Base-by-base conservation (phyloP, 441 rosid species). In the Syzygium syzygioides region DNA sequence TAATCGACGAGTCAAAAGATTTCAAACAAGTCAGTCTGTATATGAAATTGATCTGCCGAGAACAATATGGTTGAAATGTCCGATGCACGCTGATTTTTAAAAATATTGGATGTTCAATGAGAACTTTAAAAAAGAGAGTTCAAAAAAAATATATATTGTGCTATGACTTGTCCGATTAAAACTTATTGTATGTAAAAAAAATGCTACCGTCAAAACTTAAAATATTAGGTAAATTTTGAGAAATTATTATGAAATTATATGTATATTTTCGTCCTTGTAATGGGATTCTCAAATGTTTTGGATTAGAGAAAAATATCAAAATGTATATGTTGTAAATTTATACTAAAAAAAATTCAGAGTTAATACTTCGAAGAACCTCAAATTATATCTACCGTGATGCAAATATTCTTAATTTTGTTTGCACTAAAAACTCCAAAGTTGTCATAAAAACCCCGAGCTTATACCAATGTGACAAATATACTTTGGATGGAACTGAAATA, bases 51-150 rank as follows among this genome's bases (percentile, higher is more conserved):
- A 59, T 59, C 28, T 59, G 7, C 26, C 0, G 3, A 15, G 64
- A 59, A 59, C 64, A 12, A 59, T 9, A 12, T 59, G 64, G 8
- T 59, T 0, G 0, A 37, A 37, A 37, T 37, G 4, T 71, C 4
- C 0, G 2, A 3, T 0, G 52, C 50, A 23, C 5, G 0, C 0
- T 25, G 5, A 3, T 20, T 76, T 19, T 41, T 37, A 3, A 30
- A 54, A 66, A 30, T 66, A 17, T 66, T 32, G 3, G 23, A 20
- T 6, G 3, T 12, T 41, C 3, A 12, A 23, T 13, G 4, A 6
- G 9, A 1, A 76, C 5, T 76, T 37, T 0, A 76, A 23, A 25
- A 37, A 23, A 60, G n/a, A 41, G 9, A 12, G 9, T 1, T 12
- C 0, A 0, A 37, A 6, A 3, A 34, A 19, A 20, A 34, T 7